phyloP scores from a whole-genome alignment of 129 eudicot genomes.

The Lactuca saligna region DNA sequence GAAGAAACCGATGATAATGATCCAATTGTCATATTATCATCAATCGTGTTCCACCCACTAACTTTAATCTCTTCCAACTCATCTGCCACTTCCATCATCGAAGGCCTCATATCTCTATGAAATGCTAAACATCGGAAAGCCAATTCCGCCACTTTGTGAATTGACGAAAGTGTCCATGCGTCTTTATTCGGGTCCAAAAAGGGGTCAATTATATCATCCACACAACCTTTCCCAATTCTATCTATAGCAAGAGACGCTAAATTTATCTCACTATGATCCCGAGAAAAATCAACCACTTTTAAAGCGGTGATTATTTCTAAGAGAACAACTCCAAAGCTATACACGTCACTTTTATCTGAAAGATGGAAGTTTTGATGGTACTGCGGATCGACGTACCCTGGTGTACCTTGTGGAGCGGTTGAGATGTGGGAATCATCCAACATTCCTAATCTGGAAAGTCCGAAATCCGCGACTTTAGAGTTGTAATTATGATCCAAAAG shows the following conservation, averaged over 20 bases:
- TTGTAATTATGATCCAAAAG: conserved; percentile 65
- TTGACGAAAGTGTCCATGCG: conserved; percentile 90
- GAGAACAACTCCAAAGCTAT: conserved; percentile 92
- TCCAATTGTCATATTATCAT: conserved; percentile 55
- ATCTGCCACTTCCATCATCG: conserved; percentile 92
- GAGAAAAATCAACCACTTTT: conserved; percentile 83
- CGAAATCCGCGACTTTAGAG: conserved; percentile 94
- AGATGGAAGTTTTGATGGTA: conserved; percentile 97
- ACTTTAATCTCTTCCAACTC: conserved; percentile 79
- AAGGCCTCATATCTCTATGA: conserved; percentile 93
- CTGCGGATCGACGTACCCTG: conserved; percentile 95
- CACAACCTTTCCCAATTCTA: conserved; percentile 75
- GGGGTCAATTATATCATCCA: conserved; percentile 86
- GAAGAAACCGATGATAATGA: conserved; percentile 70
- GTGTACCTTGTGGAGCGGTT: conserved; percentile 98
- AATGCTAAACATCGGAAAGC: conserved; percentile 93
- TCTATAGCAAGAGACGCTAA: conserved; percentile 89
- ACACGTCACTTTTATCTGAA: conserved; percentile 93
- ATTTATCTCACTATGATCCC: conserved; percentile 73
- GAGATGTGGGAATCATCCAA: conserved; percentile 86
- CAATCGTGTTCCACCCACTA: conserved; percentile 69
- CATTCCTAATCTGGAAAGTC: conserved; percentile 88
- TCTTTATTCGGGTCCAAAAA: conserved; percentile 81
- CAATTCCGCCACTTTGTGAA: conserved; percentile 89
- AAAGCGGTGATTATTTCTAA: conserved; percentile 86